Base-by-base conservation (phyloP, 2,329 filamentous ascomycete genomes). In the Fusarium pseudoanthophilum region DNA sequence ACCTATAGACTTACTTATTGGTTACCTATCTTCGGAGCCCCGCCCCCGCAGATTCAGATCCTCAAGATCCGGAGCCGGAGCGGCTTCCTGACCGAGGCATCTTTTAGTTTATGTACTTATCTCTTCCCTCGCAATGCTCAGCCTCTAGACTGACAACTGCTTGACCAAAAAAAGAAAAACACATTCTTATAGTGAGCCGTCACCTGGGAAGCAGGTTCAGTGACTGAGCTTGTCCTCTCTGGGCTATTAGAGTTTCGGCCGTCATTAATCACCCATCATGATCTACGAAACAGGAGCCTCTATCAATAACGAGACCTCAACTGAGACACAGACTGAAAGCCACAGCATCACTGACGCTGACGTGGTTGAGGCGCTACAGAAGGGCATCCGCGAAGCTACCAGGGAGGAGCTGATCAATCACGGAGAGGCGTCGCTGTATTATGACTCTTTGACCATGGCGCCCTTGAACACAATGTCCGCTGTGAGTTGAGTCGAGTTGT, bases 361-460 rank as follows among this genome's bases (percentile, higher is more conserved):
- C 68, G 74, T 78, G 60, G 73, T 80, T 69, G 76, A 75, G 58
- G 67, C 65, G 39, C 51, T 75, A 52, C 74, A 78, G 60, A 71
- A 76, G 46, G 65, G 67, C 37, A 69, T 78, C 49, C 72, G 62
- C 30, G 73, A 78, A 53, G 72, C 72, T 60, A 51, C 75, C 30
- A 60, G 49, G 30, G 69, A 62, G 45, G 69, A 73, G 10, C 49
- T 65, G 52, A 69, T 74, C 67, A 78, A 78, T 49, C 67, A 79
- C 63, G 75, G 81, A 57, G 78, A 83, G 71, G 83, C 82, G 46
- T 87, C 88, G 46, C 82, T 85, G 59, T 90, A 90, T 79, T 90
- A 89, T 84, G 87, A 90, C 83, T 84, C 85, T 49, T 81, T 84
- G 67, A 87, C 85, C 72, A 90, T 90, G 88, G 85, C 88, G 66